Evolutionary conservation across 164 flowering plant genomes (phyloP).

Genomic region (Houttuynia cordata): DNA sequence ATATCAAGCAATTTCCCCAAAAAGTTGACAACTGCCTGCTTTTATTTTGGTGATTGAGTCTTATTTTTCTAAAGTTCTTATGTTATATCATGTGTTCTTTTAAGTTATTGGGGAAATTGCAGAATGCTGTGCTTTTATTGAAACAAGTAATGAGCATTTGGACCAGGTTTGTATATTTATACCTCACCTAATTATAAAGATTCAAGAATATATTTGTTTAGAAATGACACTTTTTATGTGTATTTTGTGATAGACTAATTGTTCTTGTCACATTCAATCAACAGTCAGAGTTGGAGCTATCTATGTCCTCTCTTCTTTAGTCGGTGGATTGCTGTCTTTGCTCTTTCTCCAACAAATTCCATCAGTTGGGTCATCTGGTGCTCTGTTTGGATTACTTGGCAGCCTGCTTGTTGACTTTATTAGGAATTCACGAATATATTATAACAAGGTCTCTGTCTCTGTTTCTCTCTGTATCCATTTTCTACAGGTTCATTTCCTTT

Average conservation of each 20-base stretch:
- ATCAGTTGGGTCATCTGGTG: slow-evolving; percentile 56
- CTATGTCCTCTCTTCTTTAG: slow-evolving; percentile 52
- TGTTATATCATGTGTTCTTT: too few relatives aligned
- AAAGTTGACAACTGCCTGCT: too few relatives aligned
- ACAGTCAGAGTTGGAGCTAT: slow-evolving; percentile 60
- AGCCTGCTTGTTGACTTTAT: slow-evolving; percentile 54
- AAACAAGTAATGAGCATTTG: too few relatives aligned
- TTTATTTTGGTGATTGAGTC: too few relatives aligned
- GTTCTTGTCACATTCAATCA: slow-evolving; percentile 5
- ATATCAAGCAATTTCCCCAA: too few relatives aligned
- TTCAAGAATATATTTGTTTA: neutral
- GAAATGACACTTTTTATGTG: neutral
- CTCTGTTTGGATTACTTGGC: slow-evolving; percentile 77
- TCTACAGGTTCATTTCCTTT: neutral
- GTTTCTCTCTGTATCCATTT: neutral
- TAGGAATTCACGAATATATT: slow-evolving; percentile 49
- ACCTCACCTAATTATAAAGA: neutral
- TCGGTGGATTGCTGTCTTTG: slow-evolving; percentile 52
- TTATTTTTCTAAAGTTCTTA: too few relatives aligned
- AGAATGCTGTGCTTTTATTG: too few relatives aligned
- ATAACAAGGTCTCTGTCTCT: slow-evolving; percentile 40
- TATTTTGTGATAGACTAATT: neutral
- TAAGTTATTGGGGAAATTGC: too few relatives aligned
- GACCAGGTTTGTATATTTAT: slow-evolving; percentile 30
- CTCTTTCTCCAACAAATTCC: slow-evolving; percentile 50